Evolutionary conservation across 768 basidiomycete genomes (phyloP), one percentile per base, ranked within the genome.

Genomic region (Trametes coccinea): DNA sequence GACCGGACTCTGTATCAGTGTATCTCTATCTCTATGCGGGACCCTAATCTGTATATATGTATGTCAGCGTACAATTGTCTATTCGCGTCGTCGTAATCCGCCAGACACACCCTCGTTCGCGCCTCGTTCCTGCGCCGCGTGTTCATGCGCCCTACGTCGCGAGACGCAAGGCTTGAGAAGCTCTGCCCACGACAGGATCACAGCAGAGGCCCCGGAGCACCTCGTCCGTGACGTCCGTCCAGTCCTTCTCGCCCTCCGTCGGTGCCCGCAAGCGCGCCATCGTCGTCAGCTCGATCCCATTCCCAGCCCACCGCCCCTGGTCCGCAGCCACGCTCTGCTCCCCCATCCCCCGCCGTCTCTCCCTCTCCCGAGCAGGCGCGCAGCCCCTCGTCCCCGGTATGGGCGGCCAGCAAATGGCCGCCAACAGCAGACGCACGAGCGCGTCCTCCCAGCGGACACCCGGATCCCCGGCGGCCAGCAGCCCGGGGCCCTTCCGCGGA

Each of bases 221-320:
- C 2, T 56, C 54, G 4, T 43, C 22, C 33, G 60, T 56, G 43
- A 61, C 49, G 22, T 61, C 60, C 16, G 13, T 46, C 53, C 60
- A 61, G 8, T 6, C 8, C 8, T 30, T 2, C 14, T 4, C 27
- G 1, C 34, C 54, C 29, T 48, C 34, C 27, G 39, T 37, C 2
- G 1, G 17, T 14, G 14, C 27, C 11, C 29, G 17, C 22, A 50
- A 29, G 7, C 14, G 10, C 5, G 37, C 43, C 41, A 51, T 1
- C 17, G 49, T 45, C 14, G 33, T 51, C 41, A 61, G 13, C 33
- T 51, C 54, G 6, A 61, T 22, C 5, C 54, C 17, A 11, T 61
- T 54, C 2, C 60, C 60, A 13, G 54, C 54, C 60, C 60, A 61
- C 14, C 53, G 45, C 2, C 59, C 59, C 9, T 53, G 45, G 29